These are phyloP conservation scores for Tremellales sp. DNA, from an alignment of 1,284 basidiomycete genomes.

Conservation along the genomic window DNA sequence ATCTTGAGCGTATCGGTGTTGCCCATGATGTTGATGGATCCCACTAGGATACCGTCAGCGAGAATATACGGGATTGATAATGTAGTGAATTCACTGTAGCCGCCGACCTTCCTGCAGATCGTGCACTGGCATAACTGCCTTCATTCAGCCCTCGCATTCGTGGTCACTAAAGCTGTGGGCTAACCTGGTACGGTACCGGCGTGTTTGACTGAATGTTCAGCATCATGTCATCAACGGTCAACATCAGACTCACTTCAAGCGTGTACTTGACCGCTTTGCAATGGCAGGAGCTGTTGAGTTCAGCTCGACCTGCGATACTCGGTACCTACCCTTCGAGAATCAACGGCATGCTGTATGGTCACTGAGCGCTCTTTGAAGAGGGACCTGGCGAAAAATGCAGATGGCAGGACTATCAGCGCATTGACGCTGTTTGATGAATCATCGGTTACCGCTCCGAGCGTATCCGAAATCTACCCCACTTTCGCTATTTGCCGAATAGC, in stretches of 20 bases:
- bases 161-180: neutral
- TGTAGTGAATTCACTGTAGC: too few species aligned
- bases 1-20: constrained; percentile 43
- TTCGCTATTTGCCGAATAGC: too few species aligned
- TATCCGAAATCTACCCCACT: too few species aligned
- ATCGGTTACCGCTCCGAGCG: too few species aligned
- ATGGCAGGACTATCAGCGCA: too few species aligned
- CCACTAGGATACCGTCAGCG: too few species aligned
- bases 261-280: constrained; percentile 44
- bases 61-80: too few species aligned
- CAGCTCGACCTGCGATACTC: neutral
- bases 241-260: constrained; percentile 25
- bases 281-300: constrained; percentile 41
- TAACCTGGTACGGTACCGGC: constrained; percentile 44
- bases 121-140: constrained; percentile 43
- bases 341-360: constrained; percentile 29
- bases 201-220: constrained; percentile 36
- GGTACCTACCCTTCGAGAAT: constrained; percentile 33
- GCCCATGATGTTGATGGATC: constrained; percentile 47
- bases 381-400: too few species aligned
- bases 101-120: constrained; percentile 47
- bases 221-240: neutral
- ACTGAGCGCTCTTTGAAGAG: too few species aligned
- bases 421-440: too few species aligned
- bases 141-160: neutral